Evolutionary conservation across 2,329 filamentous ascomycete species (phyloP), one percentile per base, ranked within the genome.

Genomic region (Xylaria sp.): DNA sequence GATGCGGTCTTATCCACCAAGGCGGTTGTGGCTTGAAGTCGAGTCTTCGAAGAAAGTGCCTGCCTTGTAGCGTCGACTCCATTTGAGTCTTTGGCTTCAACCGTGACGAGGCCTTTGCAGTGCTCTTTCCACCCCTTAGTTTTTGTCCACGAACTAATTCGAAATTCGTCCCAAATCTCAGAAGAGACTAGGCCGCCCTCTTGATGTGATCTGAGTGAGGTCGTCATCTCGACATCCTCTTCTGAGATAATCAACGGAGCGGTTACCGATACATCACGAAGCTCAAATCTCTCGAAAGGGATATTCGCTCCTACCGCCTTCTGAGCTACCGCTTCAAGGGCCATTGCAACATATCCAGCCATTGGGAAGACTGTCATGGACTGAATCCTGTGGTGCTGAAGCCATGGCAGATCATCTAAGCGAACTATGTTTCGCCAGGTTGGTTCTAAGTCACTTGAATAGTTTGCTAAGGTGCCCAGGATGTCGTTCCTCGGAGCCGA

Each of bases 301-400:
- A 66, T 34, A 17, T 76, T 77, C n/a, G 72, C 74, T 27, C 71
- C 64, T 6, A 65, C 61, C 1, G 77, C 79, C 56, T 73, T 74
- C 73, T 84, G 84, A 1, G 75, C 72, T 7, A 79, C 81, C 1
- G 84, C 85, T 70, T 86, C 85, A 0, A 85, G 70, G 0, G 81
- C 83, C 83, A 89, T 86, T 32, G 82, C 81, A 3, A 87, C 74
- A 61, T 83, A 86, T 2, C 84, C 88, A 1, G 85, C 81, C 42
- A 86, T 81, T 32, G 88, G 86, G 74, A 86, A 89, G 39, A 88
- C 83, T 2, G 82, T 83, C 34, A 87, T 76, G 11, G 83, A 86
- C 71, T 89, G 86, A 76, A 90, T 85, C 64, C 79, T 79, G 78
- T 90, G 88, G 71, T 89, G 85, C 53, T 85, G 81, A 5, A 88